Evolutionary conservation across 768 basidiomycete species (phyloP).

Genomic region (Agrocybe pediades): DNA sequence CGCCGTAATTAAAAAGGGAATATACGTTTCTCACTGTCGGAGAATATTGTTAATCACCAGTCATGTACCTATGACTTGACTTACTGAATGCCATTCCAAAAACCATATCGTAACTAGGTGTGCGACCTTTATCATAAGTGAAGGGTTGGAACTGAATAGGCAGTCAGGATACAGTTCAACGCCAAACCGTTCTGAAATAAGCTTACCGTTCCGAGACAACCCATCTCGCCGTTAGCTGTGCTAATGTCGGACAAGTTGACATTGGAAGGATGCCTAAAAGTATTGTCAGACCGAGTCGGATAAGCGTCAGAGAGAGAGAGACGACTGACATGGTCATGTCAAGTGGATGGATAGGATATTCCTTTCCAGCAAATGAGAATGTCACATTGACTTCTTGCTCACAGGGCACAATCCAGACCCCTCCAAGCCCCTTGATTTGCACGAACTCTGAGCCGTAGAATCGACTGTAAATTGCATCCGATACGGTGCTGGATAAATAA

Average conservation of each 20-base stretch:
- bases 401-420: constrained; percentile 67
- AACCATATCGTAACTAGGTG: constrained; percentile 59
- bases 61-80: too few relatives aligned
- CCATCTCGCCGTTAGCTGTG: constrained; percentile 31
- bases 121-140: constrained; percentile 41
- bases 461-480: constrained; percentile 61
- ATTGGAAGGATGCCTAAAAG: constrained; percentile 33
- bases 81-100: constrained; percentile 74
- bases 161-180: background rate
- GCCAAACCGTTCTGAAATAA: constrained; percentile 7
- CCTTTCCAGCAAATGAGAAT: constrained; percentile 57
- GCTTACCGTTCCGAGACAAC: constrained; percentile 45
- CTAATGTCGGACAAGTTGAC: constrained; percentile 31
- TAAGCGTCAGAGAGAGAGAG: background rate
- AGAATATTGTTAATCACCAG: background rate
- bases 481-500: constrained; percentile 38
- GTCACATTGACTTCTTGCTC: constrained; percentile 63
- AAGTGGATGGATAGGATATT: constrained; percentile 66
- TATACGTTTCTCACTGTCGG: constrained; percentile 77
- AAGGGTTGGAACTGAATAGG: constrained; percentile 67
- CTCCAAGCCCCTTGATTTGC: constrained; percentile 39
- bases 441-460: constrained; percentile 54
- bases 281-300: background rate
- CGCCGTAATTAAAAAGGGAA: constrained; percentile 63
- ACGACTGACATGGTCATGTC: constrained; percentile 52